phyloP scores from a whole-genome alignment of 257 asterid genomes.

The Gynochthodes officinalis region DNA sequence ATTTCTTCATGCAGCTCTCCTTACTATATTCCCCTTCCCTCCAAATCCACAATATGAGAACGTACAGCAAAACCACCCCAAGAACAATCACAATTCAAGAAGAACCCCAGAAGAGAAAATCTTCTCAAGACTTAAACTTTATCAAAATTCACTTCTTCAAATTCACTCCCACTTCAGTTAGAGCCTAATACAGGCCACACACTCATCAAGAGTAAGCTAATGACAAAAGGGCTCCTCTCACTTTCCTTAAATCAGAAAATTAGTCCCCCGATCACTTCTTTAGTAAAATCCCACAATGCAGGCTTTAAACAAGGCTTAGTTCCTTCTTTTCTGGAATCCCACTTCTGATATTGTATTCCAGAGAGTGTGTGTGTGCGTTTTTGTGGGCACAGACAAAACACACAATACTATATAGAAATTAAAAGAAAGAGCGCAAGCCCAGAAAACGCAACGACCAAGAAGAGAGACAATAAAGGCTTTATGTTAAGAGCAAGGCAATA shows the following conservation, averaged over 20 bases:
- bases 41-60: constrained; percentile 29
- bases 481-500: constrained; percentile 56
- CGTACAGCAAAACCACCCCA: constrained; percentile 16
- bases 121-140: constrained; percentile 19
- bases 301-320: constrained; percentile 26
- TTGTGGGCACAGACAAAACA: constrained; percentile 15
- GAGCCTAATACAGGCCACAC: constrained; percentile 7
- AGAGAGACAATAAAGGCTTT: constrained; percentile 53
- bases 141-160: constrained; percentile 20
- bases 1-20: constrained; percentile 63
- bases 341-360: constrained; percentile 10
- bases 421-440: constrained; percentile 6
- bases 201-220: neutral
- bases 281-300: constrained; percentile 17
- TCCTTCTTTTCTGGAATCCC: constrained; percentile 28
- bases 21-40: constrained; percentile 25
- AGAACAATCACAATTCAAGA: constrained; percentile 9
- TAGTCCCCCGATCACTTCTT: constrained; percentile 18
- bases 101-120: constrained; percentile 7
- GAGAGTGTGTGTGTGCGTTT: constrained; percentile 13
- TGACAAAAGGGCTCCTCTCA: constrained; percentile 32
- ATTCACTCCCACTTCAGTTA: neutral
- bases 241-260: constrained; percentile 18
- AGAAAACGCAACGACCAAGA: constrained; percentile 35
- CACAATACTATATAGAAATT: constrained; percentile 5